Evolutionary conservation across 306 rosid genomes (phyloP).

Genomic region (Rosa persica): DNA sequence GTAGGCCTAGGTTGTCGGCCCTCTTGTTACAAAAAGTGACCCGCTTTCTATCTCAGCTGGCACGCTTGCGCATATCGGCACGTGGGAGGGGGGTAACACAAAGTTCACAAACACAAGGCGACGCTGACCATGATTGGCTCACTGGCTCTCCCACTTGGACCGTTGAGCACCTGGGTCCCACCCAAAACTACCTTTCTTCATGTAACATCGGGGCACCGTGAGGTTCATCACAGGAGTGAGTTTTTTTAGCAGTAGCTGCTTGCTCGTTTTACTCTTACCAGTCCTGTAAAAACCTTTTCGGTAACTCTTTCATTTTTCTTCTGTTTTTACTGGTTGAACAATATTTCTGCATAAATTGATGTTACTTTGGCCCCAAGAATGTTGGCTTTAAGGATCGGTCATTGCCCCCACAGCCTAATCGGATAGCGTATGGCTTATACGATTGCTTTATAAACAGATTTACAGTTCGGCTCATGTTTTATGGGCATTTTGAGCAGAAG

Average conservation of each 20-base stretch:
- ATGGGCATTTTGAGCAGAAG: no score
- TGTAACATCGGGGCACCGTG: constrained; percentile 27
- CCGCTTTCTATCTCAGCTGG: constrained; percentile 44
- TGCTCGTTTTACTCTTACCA: background rate
- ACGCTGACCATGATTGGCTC: constrained; percentile 50
- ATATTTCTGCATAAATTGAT: no score
- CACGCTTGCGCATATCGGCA: constrained; percentile 63
- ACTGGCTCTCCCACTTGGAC: constrained; percentile 37
- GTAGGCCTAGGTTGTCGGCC: constrained; percentile 68
- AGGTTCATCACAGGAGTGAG: background rate
- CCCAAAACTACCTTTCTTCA: background rate
- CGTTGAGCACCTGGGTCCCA: constrained; percentile 36
- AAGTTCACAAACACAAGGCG: constrained; percentile 27
- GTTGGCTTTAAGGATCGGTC: no score
- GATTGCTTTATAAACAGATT: no score
- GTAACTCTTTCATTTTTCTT: no score
- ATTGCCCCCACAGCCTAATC: no score
- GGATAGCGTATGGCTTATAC: no score
- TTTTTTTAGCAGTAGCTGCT: background rate
- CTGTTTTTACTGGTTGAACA: no score
- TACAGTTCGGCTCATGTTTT: no score
- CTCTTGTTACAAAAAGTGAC: constrained; percentile 40
- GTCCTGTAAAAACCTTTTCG: background rate
- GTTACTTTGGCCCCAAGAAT: no score
- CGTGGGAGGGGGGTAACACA: constrained; percentile 62